A percentile compares a stretch with the other conserved stretches of the same genome.
These are phyloP conservation scores for Populus trichocarpa DNA, from an alignment of 441 rosid species.

Conservation along the genomic window DNA sequence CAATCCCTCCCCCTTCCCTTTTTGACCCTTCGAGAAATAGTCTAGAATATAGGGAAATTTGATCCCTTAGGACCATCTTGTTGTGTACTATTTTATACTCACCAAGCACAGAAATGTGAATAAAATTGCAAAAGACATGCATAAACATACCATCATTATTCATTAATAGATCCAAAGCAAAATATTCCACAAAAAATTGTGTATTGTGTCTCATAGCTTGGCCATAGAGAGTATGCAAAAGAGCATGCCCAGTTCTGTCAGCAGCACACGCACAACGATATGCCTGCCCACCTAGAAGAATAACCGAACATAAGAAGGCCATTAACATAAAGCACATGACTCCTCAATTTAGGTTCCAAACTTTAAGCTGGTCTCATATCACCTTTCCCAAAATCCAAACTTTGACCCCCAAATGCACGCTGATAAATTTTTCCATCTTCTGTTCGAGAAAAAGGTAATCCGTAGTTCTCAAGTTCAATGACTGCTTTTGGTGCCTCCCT, in stretches of 20 bases:
- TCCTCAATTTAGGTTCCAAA: background rate
- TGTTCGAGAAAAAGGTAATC: conserved; percentile 90
- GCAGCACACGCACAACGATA: conserved; percentile 99
- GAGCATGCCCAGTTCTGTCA: conserved; percentile 94
- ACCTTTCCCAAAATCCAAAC: conserved; percentile 97
- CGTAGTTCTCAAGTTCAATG: conserved; percentile 91
- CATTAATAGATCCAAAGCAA: conserved; percentile 91
- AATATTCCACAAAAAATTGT: conserved; percentile 95
- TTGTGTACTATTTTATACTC: too few relatives aligned
- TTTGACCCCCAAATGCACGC: conserved; percentile 99
- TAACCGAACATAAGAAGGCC: conserved; percentile 20
- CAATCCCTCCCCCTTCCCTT: too few relatives aligned
- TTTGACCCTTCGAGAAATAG: too few relatives aligned
- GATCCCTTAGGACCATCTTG: too few relatives aligned
- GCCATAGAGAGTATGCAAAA: conserved; percentile 93
- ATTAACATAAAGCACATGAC: conserved; percentile 1
- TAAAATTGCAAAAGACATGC: background rate
- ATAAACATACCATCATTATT: conserved; percentile 63
- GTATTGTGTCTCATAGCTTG: conserved; percentile 99
- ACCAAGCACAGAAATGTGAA: background rate
- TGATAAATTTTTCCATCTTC: conserved; percentile 96
- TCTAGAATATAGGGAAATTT: too few relatives aligned
- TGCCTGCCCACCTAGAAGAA: conserved; percentile 86
- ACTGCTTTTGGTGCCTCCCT: conserved; percentile 99
- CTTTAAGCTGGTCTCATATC: conserved; percentile 11